These are phyloP conservation scores for Hypholoma fasciculare DNA, from an alignment of 768 basidiomycete genomes.

Conservation along the genomic window DNA sequence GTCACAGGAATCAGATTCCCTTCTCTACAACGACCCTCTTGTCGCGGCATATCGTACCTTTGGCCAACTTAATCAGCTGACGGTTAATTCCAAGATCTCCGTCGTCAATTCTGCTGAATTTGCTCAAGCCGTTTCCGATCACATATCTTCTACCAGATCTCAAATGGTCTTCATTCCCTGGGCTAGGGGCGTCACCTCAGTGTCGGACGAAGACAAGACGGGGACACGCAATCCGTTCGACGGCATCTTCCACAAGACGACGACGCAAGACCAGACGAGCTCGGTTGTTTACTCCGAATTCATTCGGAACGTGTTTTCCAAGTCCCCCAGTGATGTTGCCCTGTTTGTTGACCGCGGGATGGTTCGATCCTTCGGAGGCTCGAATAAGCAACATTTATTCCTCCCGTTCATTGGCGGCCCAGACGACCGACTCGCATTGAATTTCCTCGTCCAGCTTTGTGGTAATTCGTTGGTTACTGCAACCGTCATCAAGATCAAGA, in stretches of 20 bases:
- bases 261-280: slow-evolving; percentile 48
- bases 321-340: slow-evolving; percentile 74
- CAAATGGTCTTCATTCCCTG: slow-evolving; percentile 88
- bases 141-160: slow-evolving; percentile 55
- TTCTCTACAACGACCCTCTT: slow-evolving; percentile 72
- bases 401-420: slow-evolving; percentile 93
- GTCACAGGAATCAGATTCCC: slow-evolving; percentile 70
- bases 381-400: slow-evolving; percentile 61
- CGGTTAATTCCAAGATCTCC: slow-evolving; percentile 67
- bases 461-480: slow-evolving; percentile 62
- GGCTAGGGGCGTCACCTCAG: slow-evolving; percentile 47
- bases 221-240: slow-evolving; percentile 69
- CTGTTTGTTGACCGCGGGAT: slow-evolving; percentile 82
- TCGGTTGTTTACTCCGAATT: slow-evolving; percentile 77
- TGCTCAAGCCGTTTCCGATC: slow-evolving; percentile 60
- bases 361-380: slow-evolving; percentile 23
- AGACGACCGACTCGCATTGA: slow-evolving; percentile 85
- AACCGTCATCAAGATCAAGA: slow-evolving; percentile 68
- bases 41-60: slow-evolving; percentile 78
- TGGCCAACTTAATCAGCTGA: slow-evolving; percentile 65
- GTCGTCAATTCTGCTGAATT: slow-evolving; percentile 78
- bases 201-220: slow-evolving; percentile 25
- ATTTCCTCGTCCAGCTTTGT: slow-evolving; percentile 80
- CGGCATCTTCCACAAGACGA: slow-evolving; percentile 62
- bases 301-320: slow-evolving; percentile 78